Conservation (phyloP, 192 early-diverging fungal genomes). For the Umbelopsis ramanniana region DNA sequence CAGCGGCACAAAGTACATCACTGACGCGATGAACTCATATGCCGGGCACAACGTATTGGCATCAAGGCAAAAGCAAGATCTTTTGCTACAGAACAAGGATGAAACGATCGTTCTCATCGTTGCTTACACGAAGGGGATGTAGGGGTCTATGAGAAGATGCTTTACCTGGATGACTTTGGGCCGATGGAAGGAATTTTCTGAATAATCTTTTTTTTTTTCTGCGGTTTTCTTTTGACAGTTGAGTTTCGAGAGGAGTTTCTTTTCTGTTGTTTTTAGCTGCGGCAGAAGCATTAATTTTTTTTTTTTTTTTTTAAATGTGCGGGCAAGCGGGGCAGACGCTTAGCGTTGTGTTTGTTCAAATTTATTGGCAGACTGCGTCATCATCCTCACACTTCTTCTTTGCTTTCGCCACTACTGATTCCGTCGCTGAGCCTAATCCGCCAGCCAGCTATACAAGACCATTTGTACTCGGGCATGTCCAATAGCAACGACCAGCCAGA, state of each 20-base stretch:
- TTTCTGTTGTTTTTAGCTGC: not conserved
- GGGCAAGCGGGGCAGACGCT: too few relatives aligned
- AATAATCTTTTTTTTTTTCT: too few relatives aligned
- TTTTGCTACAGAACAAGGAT: conserved; percentile 25
- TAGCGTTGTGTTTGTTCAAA: not conserved
- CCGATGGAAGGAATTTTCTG: too few relatives aligned
- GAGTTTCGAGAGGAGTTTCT: too few relatives aligned
- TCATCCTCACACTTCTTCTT: conserved; percentile 16
- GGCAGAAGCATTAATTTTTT: not conserved
- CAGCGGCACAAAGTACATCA: not conserved
- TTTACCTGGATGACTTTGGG: too few relatives aligned
- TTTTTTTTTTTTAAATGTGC: conserved; percentile 6
- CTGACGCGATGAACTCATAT: not conserved
- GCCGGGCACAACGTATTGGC: conserved; percentile 6
- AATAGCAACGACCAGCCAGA: conserved; percentile 22
- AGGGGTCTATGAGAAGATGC: too few relatives aligned
- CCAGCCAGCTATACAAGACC: conserved; percentile 15
- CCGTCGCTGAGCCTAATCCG: not conserved
- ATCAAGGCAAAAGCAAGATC: conserved; percentile 19
- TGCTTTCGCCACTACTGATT: not conserved
- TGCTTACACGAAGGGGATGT: not conserved
- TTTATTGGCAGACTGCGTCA: conserved; percentile 8
- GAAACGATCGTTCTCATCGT: not conserved
- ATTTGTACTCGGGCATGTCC: conserved; percentile 20
- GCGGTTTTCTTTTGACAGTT: too few relatives aligned